Conservation (phyloP, 345 rosid species). For the Dipteronia sinensis region DNA sequence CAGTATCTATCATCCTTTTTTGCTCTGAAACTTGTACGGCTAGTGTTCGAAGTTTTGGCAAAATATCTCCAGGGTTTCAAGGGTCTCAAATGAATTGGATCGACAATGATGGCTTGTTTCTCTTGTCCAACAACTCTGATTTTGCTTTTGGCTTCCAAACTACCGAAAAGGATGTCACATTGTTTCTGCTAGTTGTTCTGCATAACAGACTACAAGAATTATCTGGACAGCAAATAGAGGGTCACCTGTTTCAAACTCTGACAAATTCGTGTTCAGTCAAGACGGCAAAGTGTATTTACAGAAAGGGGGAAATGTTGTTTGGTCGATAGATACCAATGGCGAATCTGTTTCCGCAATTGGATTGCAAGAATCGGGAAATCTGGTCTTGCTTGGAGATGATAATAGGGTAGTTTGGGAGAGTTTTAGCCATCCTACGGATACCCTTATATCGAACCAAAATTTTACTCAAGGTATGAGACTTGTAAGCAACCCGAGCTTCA, state of each 20-base stretch:
- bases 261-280: slow-evolving; percentile 47
- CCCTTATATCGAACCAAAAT: slow-evolving; percentile 64
- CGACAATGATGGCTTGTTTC: slow-evolving; percentile 63
- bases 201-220: slow-evolving; percentile 38
- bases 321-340: slow-evolving; percentile 56
- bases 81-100: slow-evolving; percentile 81
- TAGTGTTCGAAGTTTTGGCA: slow-evolving; percentile 35
- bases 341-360: slow-evolving; percentile 64
- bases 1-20: slow-evolving; percentile 30
- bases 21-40: slow-evolving; percentile 41
- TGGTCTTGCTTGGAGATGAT: slow-evolving; percentile 56
- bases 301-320: slow-evolving; percentile 48
- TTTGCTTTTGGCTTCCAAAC: slow-evolving; percentile 67
- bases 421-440: slow-evolving; percentile 79
- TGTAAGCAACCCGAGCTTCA: slow-evolving; percentile 44
- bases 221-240: slow-evolving; percentile 89
- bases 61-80: slow-evolving; percentile 44
- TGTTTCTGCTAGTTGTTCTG: slow-evolving; percentile 53
- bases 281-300: slow-evolving; percentile 60
- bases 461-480: slow-evolving; percentile 76
- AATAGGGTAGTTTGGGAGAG: slow-evolving; percentile 70
- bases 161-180: slow-evolving; percentile 40
- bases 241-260: slow-evolving; percentile 65
- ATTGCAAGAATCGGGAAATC: slow-evolving; percentile 78
- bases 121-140: slow-evolving; percentile 55